Evolutionary conservation across 2,329 filamentous ascomycete genomes (phyloP), one percentile per base, ranked within the genome.

Genomic region (Lomentospora prolificans): DNA sequence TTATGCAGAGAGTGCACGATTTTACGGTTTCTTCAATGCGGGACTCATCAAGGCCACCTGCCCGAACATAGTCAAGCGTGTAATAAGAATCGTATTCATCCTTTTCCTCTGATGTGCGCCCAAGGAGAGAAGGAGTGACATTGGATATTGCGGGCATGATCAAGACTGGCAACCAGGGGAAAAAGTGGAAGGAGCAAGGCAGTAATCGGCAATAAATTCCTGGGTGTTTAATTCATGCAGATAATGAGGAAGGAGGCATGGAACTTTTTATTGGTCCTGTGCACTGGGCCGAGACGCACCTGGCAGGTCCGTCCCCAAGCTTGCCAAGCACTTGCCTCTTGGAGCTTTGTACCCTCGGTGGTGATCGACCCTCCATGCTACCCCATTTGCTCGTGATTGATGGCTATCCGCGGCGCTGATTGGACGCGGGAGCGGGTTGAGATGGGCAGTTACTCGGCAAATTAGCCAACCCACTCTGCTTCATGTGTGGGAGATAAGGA

Each of bases 251-350:
- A 25, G 22, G 44, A 19, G 24, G 44, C 44, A 22, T 25, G 22
- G 44, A 22, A 25, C 44, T 48, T 48, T 25, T 48, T 48, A 22
- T 48, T 14, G 12, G 12, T 25, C 10, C 17, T 22, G 44, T 25
- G 44, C 24, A 10, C 44, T 48, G 12, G 19, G n/a, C n/a, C n/a
- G 36, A 41, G n/a, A 41, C 36, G 19, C 36, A 41, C 36, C n/a
- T 3, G 9, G 19, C 7, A 10, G 3, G 36, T 41, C 36, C 36
- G 19, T 12, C 36, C 14, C n/a, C n/a, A n/a, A n/a, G n/a, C n/a
- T n/a, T n/a, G n/a, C n/a, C n/a, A 48, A 25, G 44, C 44, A 48
- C 44, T 48, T 48, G 44, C 44, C 44, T 25, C 22, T 48, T 48
- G 6, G 7, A 19, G 44, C 22, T 48, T 48, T 25, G 10, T 10